These are phyloP conservation scores for Amaranthus cruentus DNA, from an alignment of 148 eudicot species.

Conservation along the genomic window DNA sequence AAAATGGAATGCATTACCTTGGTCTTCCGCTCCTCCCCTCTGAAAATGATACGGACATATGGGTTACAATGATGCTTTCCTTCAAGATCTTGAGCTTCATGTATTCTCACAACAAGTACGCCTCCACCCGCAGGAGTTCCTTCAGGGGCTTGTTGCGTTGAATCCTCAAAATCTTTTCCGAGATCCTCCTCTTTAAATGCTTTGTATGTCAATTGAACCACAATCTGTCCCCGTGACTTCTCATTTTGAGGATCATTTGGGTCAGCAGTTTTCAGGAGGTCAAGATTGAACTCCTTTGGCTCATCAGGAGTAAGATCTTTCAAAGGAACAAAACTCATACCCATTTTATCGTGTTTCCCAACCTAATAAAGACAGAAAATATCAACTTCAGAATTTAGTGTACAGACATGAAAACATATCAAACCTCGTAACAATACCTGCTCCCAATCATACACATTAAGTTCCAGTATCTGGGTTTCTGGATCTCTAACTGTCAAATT, in stretches of 20 bases:
- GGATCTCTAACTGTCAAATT: slow-evolving; percentile 72
- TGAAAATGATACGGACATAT: slow-evolving; percentile 57
- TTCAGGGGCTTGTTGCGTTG: slow-evolving; percentile 57
- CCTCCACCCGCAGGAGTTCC: slow-evolving; percentile 87
- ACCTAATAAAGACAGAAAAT: slow-evolving; percentile 33
- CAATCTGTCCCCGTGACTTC: slow-evolving; percentile 72
- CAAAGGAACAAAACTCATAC: slow-evolving; percentile 62
- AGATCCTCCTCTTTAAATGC: slow-evolving; percentile 66
- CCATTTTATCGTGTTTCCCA: slow-evolving; percentile 89
- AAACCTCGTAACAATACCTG: slow-evolving; percentile 40
- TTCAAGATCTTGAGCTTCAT: slow-evolving; percentile 81
- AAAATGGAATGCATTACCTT: slow-evolving; percentile 40
- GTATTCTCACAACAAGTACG: slow-evolving; percentile 56
- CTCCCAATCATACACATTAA: slow-evolving; percentile 81
- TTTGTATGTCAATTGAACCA: slow-evolving; percentile 63
- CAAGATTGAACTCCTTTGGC: slow-evolving; percentile 51
- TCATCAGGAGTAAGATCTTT: slow-evolving; percentile 74
- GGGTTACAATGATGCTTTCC: slow-evolving; percentile 95
- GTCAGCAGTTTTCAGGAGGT: slow-evolving; percentile 60
- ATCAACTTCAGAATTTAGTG: slow-evolving; percentile 2
- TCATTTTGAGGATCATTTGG: slow-evolving; percentile 68
- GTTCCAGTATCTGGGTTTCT: slow-evolving; percentile 53
- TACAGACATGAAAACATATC: not conserved
- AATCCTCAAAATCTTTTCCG: slow-evolving; percentile 41
- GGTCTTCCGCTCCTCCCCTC: slow-evolving; percentile 88